Evolutionary conservation across 441 rosid species (phyloP).

Genomic region (Theobroma grandiflorum): DNA sequence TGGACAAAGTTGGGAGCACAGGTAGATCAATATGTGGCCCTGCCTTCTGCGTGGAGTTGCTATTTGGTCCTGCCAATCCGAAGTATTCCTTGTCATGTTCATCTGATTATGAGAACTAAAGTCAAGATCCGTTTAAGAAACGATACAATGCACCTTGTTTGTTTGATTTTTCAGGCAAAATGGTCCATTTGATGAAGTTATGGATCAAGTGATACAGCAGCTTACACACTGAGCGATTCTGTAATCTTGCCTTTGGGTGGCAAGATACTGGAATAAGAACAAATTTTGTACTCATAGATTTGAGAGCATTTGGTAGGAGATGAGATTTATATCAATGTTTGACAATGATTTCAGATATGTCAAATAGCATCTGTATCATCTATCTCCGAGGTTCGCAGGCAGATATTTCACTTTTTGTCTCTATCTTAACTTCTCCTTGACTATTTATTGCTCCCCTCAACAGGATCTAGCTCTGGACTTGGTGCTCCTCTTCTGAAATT

Average conservation of each 20-base stretch:
- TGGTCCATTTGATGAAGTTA: not conserved
- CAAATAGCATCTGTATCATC: not conserved
- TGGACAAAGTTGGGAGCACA: conserved; percentile 77
- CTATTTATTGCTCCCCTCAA: not conserved
- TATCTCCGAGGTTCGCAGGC: not conserved
- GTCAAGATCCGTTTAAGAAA: conserved; percentile 15
- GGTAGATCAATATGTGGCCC: conserved; percentile 80
- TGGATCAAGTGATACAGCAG: conserved; percentile 1
- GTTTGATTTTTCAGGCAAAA: not conserved
- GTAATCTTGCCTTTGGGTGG: conserved; percentile 25
- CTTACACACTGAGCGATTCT: not conserved
- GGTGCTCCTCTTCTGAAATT: not conserved
- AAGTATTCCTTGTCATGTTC: conserved; percentile 36
- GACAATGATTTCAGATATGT: not conserved
- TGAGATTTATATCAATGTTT: conserved; percentile 7
- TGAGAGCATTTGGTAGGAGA: conserved; percentile 18
- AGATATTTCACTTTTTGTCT: not conserved
- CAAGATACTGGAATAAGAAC: conserved; percentile 16
- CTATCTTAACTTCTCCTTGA: not conserved
- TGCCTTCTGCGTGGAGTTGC: conserved; percentile 82
- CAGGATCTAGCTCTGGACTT: not conserved
- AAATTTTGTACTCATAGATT: conserved; percentile 35
- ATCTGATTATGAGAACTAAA: conserved; percentile 24
- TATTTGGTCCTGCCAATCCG: conserved; percentile 76
- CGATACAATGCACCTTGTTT: not conserved